Base-by-base conservation (phyloP, 768 basidiomycete species). In the Butyriboletus loyo region DNA sequence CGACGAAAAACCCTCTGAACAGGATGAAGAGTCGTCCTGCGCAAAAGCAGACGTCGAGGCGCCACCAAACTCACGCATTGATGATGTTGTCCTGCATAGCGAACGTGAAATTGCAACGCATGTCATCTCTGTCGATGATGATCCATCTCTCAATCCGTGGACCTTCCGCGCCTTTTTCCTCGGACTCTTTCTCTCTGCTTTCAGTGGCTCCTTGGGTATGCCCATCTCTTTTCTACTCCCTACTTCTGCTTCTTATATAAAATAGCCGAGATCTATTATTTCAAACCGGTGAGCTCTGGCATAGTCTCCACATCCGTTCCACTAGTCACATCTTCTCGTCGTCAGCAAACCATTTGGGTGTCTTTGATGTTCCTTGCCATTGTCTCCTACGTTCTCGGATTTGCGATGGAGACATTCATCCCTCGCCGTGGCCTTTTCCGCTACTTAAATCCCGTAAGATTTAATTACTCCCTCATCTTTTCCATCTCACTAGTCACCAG, bases 221-320 rank as follows among this genome's bases (percentile, higher is more conserved):
- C 58, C 11, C 35, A 27, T 32, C 13, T 35, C 9, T 3, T 4
- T 17, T 38, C 17, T 36, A 24, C 28, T 48, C 17, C 7, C n/a
- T 28, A 55, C 21, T 46, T 49, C 24, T 27, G 0, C 4, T 40
- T 35, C 57, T 47, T 5, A 50, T 22, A 24, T 22, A 22, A 24
- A 31, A 17, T 49, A 80, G 79, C 80, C 31, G 75, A 83, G 56
- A 82, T 83, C 25, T 82, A 81, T 62, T 83, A 83, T 60, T 83
- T 82, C 65, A 82, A 83, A 64, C 80, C 80, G 5, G 80, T 78
- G 58, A 51, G 51, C 11, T 11, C 17, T 7, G 7, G 28, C 35
- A 15, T 32, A 5, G 13, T 17, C 19, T 15, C 15, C 14, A 19
- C n/a, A 22, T 22, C 14, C 4, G 66, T 28, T 10, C 31, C 11